A percentile compares a stretch with the other conserved stretches of the same genome.
Evolutionary conservation across 2,329 filamentous ascomycete genomes (phyloP).

Genomic region (Coniochaeta sp.): DNA sequence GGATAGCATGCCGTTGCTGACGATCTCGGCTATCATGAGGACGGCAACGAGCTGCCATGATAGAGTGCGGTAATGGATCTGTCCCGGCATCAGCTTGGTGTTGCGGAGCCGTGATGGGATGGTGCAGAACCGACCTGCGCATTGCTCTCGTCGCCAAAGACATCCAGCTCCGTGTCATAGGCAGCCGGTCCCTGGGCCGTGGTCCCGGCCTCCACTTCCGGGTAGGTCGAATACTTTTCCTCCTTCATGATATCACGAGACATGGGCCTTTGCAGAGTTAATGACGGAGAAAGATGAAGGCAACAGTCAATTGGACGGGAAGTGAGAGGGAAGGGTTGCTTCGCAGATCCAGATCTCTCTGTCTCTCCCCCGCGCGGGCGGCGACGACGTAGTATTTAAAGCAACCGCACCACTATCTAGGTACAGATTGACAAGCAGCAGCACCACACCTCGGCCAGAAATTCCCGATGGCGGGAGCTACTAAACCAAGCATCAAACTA

Average conservation of each 20-base stretch:
- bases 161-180: conserved; percentile 3
- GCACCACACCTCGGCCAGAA: too few relatives aligned
- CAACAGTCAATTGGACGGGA: not conserved
- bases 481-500: not conserved
- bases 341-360: not conserved
- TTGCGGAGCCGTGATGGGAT: not conserved
- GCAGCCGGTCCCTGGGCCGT: not conserved
- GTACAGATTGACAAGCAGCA: too few relatives aligned
- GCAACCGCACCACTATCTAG: too few relatives aligned
- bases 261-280: not conserved
- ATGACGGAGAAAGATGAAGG: not conserved
- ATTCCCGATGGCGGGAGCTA: not conserved
- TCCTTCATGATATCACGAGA: conserved; percentile 1
- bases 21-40: conserved; percentile 50
- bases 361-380: not conserved
- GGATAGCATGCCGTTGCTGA: conserved; percentile 46
- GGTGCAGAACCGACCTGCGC: conserved; percentile 4
- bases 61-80: conserved; percentile 47
- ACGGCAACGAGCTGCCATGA: conserved; percentile 44
- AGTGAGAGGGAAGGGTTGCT: too few relatives aligned
- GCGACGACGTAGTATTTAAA: not conserved
- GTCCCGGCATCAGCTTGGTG: not conserved
- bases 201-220: not conserved
- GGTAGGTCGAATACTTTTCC: not conserved
- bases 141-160: conserved; percentile 8